Evolutionary conservation across 345 rosid genomes (phyloP), one percentile per base, ranked within the genome.

Genomic region (Hibiscus syriacus): DNA sequence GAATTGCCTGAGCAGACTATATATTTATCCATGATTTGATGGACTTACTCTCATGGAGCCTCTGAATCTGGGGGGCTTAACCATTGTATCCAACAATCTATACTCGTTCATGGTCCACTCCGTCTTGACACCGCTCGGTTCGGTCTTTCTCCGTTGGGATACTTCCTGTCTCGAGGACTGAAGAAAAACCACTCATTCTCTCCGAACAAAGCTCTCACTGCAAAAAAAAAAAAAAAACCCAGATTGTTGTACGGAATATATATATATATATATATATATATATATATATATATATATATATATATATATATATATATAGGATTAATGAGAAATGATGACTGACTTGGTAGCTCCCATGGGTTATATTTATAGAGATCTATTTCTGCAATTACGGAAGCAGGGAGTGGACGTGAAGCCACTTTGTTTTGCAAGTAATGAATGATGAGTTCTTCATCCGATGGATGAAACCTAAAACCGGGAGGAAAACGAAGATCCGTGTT

Each of bases 171-270:
- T 64, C 82, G 72, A 11, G 88, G 89, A 68, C 85, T 87, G 66
- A 89, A 85, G 68, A 87, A 87, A 68, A 75, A 87, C 91, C 91
- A 84, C 67, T 86, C 91, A 23, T 84, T 71, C 38, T 86, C 87
- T 32, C 89, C 90, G 70, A 85, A 90, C 79, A 82, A 77, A 38
- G 97, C n/a, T n/a, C 85, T 82, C 30, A 81, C 97, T 90, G 81
- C 49, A n/a, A n/a, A 72, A 48, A 69, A 16, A 62, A 6, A 14
- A n/a, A n/a, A n/a, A 38, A 41, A 41, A 41, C 3, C 16, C 14
- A 39, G 22, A 36, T 26, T n/a, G 54, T 43, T 14, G 23, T n/a
- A n/a, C n/a, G n/a, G n/a, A n/a, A n/a, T n/a, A n/a, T n/a, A n/a
- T n/a, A n/a, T n/a, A n/a, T n/a, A n/a, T n/a, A n/a, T n/a, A n/a